Evolutionary conservation across 1,284 basidiomycete species (phyloP).

Genomic region (Pterulicium gracile): DNA sequence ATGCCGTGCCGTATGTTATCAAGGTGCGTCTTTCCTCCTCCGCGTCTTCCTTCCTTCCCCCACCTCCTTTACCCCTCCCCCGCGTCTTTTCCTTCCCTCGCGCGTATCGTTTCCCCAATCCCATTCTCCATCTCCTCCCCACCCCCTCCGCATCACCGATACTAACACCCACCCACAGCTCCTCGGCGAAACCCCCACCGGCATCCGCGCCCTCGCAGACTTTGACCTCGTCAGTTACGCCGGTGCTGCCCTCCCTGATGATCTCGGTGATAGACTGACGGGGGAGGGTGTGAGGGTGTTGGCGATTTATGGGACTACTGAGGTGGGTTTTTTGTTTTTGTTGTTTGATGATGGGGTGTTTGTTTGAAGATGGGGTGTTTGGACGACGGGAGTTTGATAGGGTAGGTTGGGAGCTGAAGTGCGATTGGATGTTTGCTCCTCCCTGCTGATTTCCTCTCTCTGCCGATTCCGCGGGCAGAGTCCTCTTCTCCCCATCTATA

Average conservation of each 20-base stretch:
- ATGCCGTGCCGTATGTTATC: constrained; percentile 24
- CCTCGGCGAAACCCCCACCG: constrained; percentile 39
- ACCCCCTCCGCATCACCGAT: too few relatives aligned
- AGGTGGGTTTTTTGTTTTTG: constrained; percentile 12
- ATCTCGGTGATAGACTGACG: constrained; percentile 45
- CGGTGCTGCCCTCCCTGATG: constrained; percentile 34
- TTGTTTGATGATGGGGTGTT: constrained; percentile 5
- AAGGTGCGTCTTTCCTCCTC: constrained; percentile 16
- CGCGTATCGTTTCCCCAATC: too few relatives aligned
- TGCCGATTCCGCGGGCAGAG: too few relatives aligned
- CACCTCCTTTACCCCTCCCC: background rate
- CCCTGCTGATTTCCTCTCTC: too few relatives aligned
- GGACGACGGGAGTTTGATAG: too few relatives aligned
- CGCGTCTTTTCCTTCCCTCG: too few relatives aligned
- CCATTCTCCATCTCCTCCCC: too few relatives aligned
- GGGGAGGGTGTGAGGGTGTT: constrained; percentile 40
- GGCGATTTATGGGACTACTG: constrained; percentile 40
- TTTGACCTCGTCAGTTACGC: constrained; percentile 44
- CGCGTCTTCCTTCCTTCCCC: background rate
- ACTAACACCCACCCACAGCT: too few relatives aligned
- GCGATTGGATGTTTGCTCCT: too few relatives aligned
- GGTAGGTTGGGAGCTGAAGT: too few relatives aligned
- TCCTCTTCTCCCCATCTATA: too few relatives aligned
- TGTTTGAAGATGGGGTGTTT: too few relatives aligned
- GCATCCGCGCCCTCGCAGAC: constrained; percentile 26